Percentiles rank a stretch among this genome's conserved stretches.
phyloP scores from a whole-genome alignment of 768 basidiomycete genomes.

The Boletus eberwhitei region DNA sequence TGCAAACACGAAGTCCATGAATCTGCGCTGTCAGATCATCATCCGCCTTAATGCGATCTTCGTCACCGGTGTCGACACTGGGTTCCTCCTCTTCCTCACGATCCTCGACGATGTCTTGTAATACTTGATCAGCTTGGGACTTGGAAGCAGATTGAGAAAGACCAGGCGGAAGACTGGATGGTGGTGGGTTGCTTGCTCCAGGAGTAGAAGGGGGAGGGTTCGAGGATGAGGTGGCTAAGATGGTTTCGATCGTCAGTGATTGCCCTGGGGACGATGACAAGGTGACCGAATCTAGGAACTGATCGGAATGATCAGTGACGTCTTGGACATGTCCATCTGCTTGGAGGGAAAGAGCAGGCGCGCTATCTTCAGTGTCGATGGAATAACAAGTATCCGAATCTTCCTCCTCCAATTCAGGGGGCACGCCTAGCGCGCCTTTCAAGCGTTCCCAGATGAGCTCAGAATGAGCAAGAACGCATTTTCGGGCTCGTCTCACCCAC shows the following conservation, averaged over 20 bases:
- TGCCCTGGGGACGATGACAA: conserved; percentile 16
- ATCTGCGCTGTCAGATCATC: conserved; percentile 37
- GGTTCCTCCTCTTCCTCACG: conserved; percentile 50
- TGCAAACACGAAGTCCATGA: conserved; percentile 57
- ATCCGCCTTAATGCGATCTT: conserved; percentile 19
- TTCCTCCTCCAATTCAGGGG: conserved; percentile 75
- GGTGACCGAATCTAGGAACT: background rate
- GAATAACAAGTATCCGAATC: conserved; percentile 22
- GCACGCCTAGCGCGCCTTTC: conserved; percentile 84
- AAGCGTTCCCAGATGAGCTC: conserved; percentile 92
- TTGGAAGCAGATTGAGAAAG: conserved; percentile 27
- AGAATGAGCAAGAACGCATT: conserved; percentile 70
- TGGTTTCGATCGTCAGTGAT: conserved; percentile 47
- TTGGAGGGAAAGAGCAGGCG: background rate
- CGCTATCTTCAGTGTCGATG: background rate
- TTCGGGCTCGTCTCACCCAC: conserved; percentile 73
- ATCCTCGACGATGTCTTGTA: conserved; percentile 54
- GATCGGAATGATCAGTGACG: background rate
- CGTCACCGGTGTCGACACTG: conserved; percentile 3
- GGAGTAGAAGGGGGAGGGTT: conserved; percentile 11
- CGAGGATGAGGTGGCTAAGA: conserved; percentile 39
- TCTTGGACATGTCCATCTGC: background rate
- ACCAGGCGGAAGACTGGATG: conserved; percentile 37
- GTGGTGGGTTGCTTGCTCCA: conserved; percentile 32
- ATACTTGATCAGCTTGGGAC: conserved; percentile 29